phyloP scores from a whole-genome alignment of 2,329 filamentous ascomycete species.

The Aspergillus ustus region DNA sequence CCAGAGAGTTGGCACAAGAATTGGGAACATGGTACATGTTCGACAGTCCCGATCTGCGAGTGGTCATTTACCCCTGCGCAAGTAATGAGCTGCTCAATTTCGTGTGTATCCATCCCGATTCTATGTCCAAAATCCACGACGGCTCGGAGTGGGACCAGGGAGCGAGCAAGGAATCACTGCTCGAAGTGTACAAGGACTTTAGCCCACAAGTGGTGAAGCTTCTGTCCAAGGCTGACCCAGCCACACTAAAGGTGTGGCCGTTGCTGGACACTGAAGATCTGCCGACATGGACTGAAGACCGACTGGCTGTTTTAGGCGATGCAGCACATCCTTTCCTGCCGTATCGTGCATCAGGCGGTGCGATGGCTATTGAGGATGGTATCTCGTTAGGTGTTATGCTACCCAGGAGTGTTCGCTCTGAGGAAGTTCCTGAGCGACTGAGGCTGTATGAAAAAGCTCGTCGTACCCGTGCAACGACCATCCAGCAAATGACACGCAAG shows the following conservation, averaged over 20 bases:
- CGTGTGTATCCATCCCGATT: conserved; percentile 56
- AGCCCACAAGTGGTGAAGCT: conserved; percentile 44
- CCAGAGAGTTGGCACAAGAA: conserved; percentile 41
- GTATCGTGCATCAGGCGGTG: conserved; percentile 66
- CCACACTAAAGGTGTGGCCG: conserved; percentile 60
- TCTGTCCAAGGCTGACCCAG: conserved; percentile 47
- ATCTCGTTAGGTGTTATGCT: conserved; percentile 63
- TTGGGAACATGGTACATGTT: conserved; percentile 51
- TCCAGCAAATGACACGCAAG: conserved; percentile 60
- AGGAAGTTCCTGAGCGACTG: conserved; percentile 60
- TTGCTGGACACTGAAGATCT: conserved; percentile 66
- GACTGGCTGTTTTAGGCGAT: conserved; percentile 66
- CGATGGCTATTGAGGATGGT: conserved; percentile 69
- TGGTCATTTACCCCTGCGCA: conserved; percentile 55
- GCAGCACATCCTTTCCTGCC: conserved; percentile 72
- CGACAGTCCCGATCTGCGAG: conserved; percentile 47
- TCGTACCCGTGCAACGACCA: conserved; percentile 59
- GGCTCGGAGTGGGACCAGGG: conserved; percentile 40
- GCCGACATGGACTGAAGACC: conserved; percentile 58
- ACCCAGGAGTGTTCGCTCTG: conserved; percentile 46
- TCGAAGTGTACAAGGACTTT: conserved; percentile 45
- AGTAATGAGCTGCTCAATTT: conserved; percentile 57
- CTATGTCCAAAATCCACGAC: conserved; percentile 42
- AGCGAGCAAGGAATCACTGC: conserved; percentile 30
- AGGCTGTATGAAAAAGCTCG: conserved; percentile 64